Conservation (phyloP, 805 yeast genomes). For the Wickerhamiella domercqiae region DNA sequence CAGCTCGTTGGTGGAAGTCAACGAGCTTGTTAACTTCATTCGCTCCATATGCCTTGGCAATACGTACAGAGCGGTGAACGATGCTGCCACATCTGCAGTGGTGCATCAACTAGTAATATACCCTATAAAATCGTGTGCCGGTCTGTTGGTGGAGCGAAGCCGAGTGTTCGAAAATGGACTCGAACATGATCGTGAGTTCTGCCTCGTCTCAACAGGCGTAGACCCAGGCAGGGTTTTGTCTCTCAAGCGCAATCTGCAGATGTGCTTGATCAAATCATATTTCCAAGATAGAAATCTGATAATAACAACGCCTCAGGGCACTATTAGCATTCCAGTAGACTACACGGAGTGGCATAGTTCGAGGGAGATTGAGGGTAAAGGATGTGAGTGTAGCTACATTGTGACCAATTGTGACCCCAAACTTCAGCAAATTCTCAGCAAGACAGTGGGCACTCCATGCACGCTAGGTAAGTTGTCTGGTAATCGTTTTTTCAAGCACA, state of each 20-base stretch:
- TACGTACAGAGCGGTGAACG: neutral
- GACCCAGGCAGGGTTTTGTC: slow-evolving; percentile 20
- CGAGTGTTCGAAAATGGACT: slow-evolving; percentile 22
- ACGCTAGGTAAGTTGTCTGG: slow-evolving; percentile 21
- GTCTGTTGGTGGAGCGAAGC: slow-evolving; percentile 19
- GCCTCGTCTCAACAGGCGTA: slow-evolving; percentile 21
- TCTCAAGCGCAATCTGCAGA: slow-evolving; percentile 24
- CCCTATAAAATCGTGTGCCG: slow-evolving; percentile 33
- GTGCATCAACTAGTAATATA: slow-evolving; percentile 22
- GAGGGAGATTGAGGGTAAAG: neutral
- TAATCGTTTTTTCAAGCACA: neutral
- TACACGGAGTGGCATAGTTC: slow-evolving; percentile 5
- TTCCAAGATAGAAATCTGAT: slow-evolving; percentile 8
- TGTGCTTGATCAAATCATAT: slow-evolving; percentile 26
- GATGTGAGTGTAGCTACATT: slow-evolving; percentile 2
- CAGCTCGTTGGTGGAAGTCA: slow-evolving; percentile 24
- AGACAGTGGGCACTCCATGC: slow-evolving; percentile 24
- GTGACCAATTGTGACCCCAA: slow-evolving; percentile 10
- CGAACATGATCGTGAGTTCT: slow-evolving; percentile 29
- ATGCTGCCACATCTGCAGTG: neutral
- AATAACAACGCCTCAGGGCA: neutral
- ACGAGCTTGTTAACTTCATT: slow-evolving; percentile 20
- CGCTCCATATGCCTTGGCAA: neutral
- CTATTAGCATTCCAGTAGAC: slow-evolving; percentile 5
- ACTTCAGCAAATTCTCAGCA: slow-evolving; percentile 22